Percentiles rank a stretch among this genome's conserved stretches.
phyloP scores from a whole-genome alignment of 805 yeast species.

The Yarrowia porcina region DNA sequence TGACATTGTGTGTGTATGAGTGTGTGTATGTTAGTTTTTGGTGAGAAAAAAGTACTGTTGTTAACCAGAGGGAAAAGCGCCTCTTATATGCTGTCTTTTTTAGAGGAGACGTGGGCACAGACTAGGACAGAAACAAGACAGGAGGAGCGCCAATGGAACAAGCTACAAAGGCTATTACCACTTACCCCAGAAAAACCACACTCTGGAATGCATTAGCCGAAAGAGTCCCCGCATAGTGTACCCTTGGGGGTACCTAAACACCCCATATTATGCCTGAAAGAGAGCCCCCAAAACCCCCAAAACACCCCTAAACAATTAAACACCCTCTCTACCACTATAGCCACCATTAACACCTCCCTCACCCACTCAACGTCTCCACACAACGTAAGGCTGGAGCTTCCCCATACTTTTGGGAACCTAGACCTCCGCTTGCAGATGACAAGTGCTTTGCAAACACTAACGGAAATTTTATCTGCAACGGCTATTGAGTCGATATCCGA shows the following conservation, averaged over 20 bases:
- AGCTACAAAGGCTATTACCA: slow-evolving; percentile 8
- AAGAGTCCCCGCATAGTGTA: slow-evolving; percentile 3
- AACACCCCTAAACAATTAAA: no score
- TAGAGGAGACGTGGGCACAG: neutral
- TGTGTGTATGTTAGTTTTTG: neutral
- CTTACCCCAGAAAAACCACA: neutral
- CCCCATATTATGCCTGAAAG: no score
- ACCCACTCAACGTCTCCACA: no score
- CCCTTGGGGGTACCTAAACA: no score
- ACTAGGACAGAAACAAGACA: neutral
- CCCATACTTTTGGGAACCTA: slow-evolving; percentile 7
- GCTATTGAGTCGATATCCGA: slow-evolving; percentile 22
- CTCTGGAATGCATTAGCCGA: neutral
- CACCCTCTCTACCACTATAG: no score
- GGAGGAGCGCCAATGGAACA: slow-evolving; percentile 1
- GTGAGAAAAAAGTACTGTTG: neutral
- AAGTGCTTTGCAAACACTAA: neutral
- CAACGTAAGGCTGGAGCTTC: slow-evolving; percentile 21
- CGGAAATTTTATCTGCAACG: slow-evolving; percentile 13
- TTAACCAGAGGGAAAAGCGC: neutral
- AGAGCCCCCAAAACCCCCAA: no score
- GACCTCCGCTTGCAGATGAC: neutral
- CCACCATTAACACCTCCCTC: no score
- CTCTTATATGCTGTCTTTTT: neutral
- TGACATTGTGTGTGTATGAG: neutral